Base-by-base conservation (phyloP, 2,329 filamentous ascomycete genomes). In the Hymenoscyphus scutula region DNA sequence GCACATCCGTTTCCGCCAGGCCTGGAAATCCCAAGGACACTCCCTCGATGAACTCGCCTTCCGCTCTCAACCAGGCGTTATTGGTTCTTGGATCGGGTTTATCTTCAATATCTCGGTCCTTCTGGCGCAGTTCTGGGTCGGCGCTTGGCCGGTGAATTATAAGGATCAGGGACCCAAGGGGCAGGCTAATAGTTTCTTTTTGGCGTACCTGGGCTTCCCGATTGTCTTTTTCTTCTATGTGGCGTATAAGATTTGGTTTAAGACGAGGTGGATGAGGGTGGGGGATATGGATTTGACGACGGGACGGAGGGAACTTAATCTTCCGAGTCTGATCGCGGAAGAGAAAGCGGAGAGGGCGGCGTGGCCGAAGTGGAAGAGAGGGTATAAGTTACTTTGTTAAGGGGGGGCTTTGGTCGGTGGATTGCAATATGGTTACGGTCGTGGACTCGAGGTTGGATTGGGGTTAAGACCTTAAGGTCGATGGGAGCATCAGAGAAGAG, bases 1-100 rank as follows among this genome's bases (percentile, higher is more conserved):
- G 27, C 93, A 97, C 76, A 96, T 97, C 73, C 91, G 92, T 61
- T 97, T 97, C 83, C 91, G 93, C 66, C 78, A 79, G 29, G 91
- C 88, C n/a, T 96, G 92, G 91, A 81, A 80, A 53, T 72, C 78
- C 13, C 84, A 88, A 65, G 90, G 89, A 53, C 89, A 88, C 73
- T 81, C 79, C n/a, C 79, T 93, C 38, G 80, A 86, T 61, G 90
- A 96, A 70, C 82, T 98, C 5, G 89, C 93, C 6, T 97, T 95
- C 79, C 81, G 78, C 38, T 91, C 90, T 0, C 91, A 96, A 73
- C 84, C 90, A 4, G 94, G 94, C 64, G 79, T 95, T 8, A 69
- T 83, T 10, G 94, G 93, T 10, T 96, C 91, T 2, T 97, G 88
- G 81, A 65, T 95, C 32, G 93, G 93, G 27, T 82, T 97, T 62